Conservation (phyloP, 2,329 filamentous ascomycete species). For the Colletotrichum sp. region DNA sequence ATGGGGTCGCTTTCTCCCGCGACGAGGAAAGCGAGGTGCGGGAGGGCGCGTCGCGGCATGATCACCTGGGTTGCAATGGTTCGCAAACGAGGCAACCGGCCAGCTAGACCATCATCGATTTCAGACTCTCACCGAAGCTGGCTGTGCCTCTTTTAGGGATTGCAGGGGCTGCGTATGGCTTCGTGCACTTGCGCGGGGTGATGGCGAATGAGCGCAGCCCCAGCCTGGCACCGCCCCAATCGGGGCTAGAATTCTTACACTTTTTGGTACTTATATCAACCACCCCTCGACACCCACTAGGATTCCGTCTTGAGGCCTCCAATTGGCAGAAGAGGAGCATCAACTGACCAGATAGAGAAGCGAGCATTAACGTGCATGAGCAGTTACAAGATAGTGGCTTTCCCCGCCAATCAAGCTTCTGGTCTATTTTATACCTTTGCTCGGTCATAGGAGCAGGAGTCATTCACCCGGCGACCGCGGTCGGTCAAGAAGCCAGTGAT, state of each 20-base stretch:
- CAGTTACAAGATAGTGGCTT: conserved; percentile 44
- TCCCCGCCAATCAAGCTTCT: neutral
- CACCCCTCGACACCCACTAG: neutral
- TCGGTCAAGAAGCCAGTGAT: neutral
- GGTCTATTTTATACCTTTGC: neutral
- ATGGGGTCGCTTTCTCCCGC: neutral
- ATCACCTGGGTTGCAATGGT: conserved; percentile 4
- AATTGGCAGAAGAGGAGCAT: neutral
- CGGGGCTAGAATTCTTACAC: neutral
- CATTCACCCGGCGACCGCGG: neutral
- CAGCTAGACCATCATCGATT: neutral
- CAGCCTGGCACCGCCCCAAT: neutral
- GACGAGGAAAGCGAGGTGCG: neutral
- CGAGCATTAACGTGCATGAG: conserved; percentile 73
- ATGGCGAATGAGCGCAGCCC: conserved; percentile 6
- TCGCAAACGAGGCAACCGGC: conserved; percentile 5
- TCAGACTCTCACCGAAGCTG: neutral
- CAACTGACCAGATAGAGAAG: neutral
- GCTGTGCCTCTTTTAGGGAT: conserved; percentile 2
- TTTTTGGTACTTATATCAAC: neutral
- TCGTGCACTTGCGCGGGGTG: neutral
- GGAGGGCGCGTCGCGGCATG: neutral
- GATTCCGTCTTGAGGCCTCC: neutral
- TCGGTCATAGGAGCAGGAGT: neutral
- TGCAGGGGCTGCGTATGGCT: neutral